A percentile compares a stretch with the other conserved stretches of the same genome.
Conservation (phyloP, 208 protist genomes). For the Acanthamoeba rhysodes region DNA sequence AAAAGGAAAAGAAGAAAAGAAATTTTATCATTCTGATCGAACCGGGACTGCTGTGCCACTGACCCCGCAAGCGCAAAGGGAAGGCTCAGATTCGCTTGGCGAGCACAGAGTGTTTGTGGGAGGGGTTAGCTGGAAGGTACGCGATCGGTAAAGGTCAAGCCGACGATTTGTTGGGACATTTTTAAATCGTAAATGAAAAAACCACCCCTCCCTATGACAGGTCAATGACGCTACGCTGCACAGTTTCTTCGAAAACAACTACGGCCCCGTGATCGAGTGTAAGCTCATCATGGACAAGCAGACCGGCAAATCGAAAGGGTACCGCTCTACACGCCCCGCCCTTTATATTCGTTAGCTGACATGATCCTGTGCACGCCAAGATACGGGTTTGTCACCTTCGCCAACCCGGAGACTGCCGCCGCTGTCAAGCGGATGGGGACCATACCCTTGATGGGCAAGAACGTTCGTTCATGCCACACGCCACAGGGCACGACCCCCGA, state of each 20-base stretch:
- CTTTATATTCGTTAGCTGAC: background rate
- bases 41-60: no score
- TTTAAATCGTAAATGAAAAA: background rate
- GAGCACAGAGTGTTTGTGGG: constrained; percentile 62
- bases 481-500: background rate
- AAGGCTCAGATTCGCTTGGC: background rate
- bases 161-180: no score
- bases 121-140: constrained; percentile 70
- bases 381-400: constrained; percentile 68
- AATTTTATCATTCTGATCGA: no score
- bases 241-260: constrained; percentile 64
- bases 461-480: background rate
- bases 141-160: no score
- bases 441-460: constrained; percentile 51
- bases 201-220: background rate
- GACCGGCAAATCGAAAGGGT: constrained; percentile 72
- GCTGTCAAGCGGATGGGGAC: constrained; percentile 13
- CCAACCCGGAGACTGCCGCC: constrained; percentile 49
- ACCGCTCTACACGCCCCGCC: background rate
- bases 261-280: constrained; percentile 60
- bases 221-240: constrained; percentile 17
- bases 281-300: constrained; percentile 68
- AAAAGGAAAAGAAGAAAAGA: no score
- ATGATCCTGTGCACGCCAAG: background rate
- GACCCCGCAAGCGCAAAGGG: background rate